Conservation (phyloP, 371 early-diverging fungal species). For the Chytridium lagenaria region DNA sequence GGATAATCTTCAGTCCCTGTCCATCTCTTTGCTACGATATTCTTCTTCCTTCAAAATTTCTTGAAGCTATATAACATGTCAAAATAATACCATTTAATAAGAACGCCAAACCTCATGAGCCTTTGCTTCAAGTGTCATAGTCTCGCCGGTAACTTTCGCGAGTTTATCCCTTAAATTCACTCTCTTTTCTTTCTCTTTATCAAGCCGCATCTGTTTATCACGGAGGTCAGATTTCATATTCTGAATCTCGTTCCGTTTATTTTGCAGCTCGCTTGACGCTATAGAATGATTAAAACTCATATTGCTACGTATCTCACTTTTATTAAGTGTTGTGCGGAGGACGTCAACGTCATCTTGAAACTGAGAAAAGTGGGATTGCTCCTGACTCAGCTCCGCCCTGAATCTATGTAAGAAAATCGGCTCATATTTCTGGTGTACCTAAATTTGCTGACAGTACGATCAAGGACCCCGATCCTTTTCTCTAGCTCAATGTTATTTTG, state of each 20-base stretch:
- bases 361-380: slow-evolving; percentile 37
- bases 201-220: slow-evolving; percentile 43
- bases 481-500: slow-evolving; percentile 52
- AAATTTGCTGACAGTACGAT: slow-evolving; percentile 54
- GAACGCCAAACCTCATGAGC: slow-evolving; percentile 51
- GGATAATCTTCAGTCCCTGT: slow-evolving; percentile 54
- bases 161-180: slow-evolving; percentile 43
- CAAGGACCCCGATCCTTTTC: slow-evolving; percentile 53
- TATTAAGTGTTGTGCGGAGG: slow-evolving; percentile 51
- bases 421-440: slow-evolving; percentile 32
- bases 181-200: slow-evolving; percentile 36
- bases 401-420: not conserved
- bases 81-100: not conserved
- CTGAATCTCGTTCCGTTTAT: slow-evolving; percentile 44
- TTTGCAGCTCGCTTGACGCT: slow-evolving; percentile 55
- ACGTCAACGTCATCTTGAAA: slow-evolving; percentile 63
- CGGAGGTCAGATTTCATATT: slow-evolving; percentile 47
- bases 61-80: slow-evolving; percentile 45
- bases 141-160: slow-evolving; percentile 44
- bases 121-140: slow-evolving; percentile 54
- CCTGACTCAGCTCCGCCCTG: slow-evolving; percentile 52
- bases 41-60: slow-evolving; percentile 57
- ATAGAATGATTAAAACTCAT: not conserved
- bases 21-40: slow-evolving; percentile 52
- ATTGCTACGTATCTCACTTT: slow-evolving; percentile 37